Percentiles rank a stretch among this genome's conserved stretches.
These are phyloP conservation scores for Auriscalpium orientale DNA, from an alignment of 768 basidiomycete genomes.

Conservation along the genomic window DNA sequence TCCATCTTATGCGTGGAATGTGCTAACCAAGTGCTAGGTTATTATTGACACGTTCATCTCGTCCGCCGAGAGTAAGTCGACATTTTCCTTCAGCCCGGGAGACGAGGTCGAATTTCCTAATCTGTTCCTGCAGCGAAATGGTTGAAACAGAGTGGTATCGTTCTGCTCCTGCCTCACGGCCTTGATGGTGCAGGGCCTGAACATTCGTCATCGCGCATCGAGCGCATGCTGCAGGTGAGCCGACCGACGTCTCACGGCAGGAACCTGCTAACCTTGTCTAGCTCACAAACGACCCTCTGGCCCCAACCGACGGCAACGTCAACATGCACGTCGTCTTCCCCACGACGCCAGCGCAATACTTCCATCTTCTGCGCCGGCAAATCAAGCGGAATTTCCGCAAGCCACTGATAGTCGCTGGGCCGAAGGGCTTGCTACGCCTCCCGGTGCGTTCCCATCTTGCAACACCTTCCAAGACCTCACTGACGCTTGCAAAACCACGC, in stretches of 20 bases:
- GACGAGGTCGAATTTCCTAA: background rate
- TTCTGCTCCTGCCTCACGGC: conserved; percentile 82
- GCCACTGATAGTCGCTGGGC: conserved; percentile 77
- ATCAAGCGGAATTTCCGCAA: conserved; percentile 80
- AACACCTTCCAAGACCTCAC: background rate
- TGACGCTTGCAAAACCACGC: background rate
- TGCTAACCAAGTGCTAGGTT: conserved; percentile 32
- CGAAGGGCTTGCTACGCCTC: conserved; percentile 75
- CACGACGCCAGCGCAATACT: conserved; percentile 87
- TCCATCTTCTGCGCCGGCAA: conserved; percentile 87
- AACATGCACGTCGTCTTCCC: conserved; percentile 85
- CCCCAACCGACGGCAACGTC: conserved; percentile 39
- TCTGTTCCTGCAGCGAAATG: conserved; percentile 63
- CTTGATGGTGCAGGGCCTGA: conserved; percentile 91
- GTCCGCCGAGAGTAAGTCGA: conserved; percentile 67
- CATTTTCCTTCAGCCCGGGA: background rate
- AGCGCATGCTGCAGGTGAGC: conserved; percentile 80
- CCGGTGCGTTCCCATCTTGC: conserved; percentile 41
- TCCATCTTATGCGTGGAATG: too few relatives aligned
- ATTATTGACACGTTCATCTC: conserved; percentile 87
- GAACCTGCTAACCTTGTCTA: conserved; percentile 21
- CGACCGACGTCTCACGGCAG: background rate
- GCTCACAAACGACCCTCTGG: conserved; percentile 71
- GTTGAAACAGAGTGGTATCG: conserved; percentile 85
- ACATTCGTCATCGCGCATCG: conserved; percentile 83